Conservation (phyloP, 192 early-diverging fungal species). For the Backusella luteola region DNA sequence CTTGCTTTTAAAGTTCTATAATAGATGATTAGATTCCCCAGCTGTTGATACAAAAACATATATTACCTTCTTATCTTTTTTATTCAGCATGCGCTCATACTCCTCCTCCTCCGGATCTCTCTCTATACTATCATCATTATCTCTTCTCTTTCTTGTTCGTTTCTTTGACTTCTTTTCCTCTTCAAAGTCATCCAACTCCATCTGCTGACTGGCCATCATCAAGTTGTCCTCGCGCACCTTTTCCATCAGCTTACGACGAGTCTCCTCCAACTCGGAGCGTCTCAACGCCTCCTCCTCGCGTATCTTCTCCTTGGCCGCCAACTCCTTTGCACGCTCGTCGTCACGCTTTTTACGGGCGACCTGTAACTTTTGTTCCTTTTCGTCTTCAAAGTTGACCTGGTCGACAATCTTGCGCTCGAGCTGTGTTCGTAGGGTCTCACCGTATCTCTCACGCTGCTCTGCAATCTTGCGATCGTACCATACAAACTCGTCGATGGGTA, state of each 20-base stretch:
- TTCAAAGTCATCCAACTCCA: slow-evolving; percentile 29
- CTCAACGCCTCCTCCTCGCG: slow-evolving; percentile 29
- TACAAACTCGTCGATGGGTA: slow-evolving; percentile 42
- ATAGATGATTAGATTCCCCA: background rate
- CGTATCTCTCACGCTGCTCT: slow-evolving; percentile 58
- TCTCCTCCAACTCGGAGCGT: slow-evolving; percentile 37
- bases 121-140: slow-evolving; percentile 20
- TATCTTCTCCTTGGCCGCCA: slow-evolving; percentile 34
- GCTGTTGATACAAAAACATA: background rate
- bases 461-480: slow-evolving; percentile 64
- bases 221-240: slow-evolving; percentile 40
- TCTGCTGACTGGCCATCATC: slow-evolving; percentile 39
- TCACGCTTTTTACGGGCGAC: slow-evolving; percentile 56
- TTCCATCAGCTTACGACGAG: slow-evolving; percentile 41
- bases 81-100: background rate
- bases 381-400: slow-evolving; percentile 58
- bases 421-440: slow-evolving; percentile 56
- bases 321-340: slow-evolving; percentile 41
- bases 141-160: slow-evolving; percentile 13
- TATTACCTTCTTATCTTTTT: slow-evolving; percentile 14
- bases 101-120: slow-evolving; percentile 11
- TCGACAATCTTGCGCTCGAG: slow-evolving; percentile 55
- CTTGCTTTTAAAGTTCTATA: slow-evolving; percentile 20
- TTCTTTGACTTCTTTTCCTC: slow-evolving; percentile 24
- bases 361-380: slow-evolving; percentile 47